These are phyloP conservation scores for Claviceps paspali DNA, from an alignment of 2,329 filamentous ascomycete genomes.

Conservation along the genomic window DNA sequence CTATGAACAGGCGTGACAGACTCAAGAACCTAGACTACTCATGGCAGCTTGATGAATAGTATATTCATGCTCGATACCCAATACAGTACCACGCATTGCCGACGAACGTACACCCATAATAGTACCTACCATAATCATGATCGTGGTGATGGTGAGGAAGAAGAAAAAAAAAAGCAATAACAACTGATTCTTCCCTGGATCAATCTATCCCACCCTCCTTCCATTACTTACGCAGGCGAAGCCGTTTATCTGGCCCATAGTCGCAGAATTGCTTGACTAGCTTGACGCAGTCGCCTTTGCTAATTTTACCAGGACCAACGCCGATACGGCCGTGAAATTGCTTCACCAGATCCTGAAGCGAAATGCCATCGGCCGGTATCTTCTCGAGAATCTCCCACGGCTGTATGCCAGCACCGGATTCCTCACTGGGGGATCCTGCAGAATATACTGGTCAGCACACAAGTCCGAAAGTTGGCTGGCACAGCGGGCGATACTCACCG, in stretches of 20 bases:
- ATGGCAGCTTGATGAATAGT: constrained; percentile 89
- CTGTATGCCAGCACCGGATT: constrained; percentile 24
- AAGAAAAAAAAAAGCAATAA: too few species aligned
- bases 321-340: constrained; percentile 38
- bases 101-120: neutral
- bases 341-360: constrained; percentile 37
- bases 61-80: constrained; percentile 3
- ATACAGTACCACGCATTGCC: neutral
- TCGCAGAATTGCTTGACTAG: constrained; percentile 40
- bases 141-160: too few species aligned
- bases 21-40: constrained; percentile 72
- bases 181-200: neutral
- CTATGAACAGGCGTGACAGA: constrained; percentile 62
- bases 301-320: constrained; percentile 34
- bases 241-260: constrained; percentile 39
- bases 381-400: constrained; percentile 38
- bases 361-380: constrained; percentile 38
- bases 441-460: neutral
- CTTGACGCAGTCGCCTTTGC: constrained; percentile 40
- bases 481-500: constrained; percentile 17
- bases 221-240: constrained; percentile 24
- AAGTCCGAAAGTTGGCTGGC: neutral
- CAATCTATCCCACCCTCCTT: neutral
- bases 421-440: constrained; percentile 21
- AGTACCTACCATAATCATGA: too few species aligned